phyloP scores from a whole-genome alignment of 2,329 filamentous ascomycete genomes.

The Monosporascus sp. region DNA sequence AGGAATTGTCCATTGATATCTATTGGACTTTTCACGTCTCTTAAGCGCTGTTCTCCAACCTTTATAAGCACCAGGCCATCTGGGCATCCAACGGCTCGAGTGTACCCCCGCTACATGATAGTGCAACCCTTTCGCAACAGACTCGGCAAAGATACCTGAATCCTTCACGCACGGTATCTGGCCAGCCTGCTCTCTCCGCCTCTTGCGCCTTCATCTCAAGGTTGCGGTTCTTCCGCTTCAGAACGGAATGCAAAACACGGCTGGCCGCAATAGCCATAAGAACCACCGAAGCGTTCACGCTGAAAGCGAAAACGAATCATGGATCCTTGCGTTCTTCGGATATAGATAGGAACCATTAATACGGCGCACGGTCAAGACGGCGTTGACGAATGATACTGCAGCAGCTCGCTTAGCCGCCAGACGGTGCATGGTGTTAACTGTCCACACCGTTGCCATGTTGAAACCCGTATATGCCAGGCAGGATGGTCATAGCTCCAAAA shows the following conservation, averaged over 20 bases:
- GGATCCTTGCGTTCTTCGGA: constrained; percentile 15
- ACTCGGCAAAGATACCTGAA: constrained; percentile 10
- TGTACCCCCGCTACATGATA: too few relatives aligned
- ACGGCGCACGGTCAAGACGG: constrained; percentile 14
- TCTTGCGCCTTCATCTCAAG: constrained; percentile 13
- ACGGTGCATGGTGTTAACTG: constrained; percentile 16
- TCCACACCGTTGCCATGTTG: constrained; percentile 20
- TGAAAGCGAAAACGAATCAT: constrained; percentile 19
- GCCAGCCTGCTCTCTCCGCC: constrained; percentile 5
- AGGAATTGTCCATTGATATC: too few relatives aligned
- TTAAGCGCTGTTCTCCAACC: neutral
- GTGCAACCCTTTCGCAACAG: neutral
- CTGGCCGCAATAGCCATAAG: constrained; percentile 15
- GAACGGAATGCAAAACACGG: constrained; percentile 13
- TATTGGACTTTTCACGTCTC: neutral
- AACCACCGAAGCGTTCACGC: constrained; percentile 20
- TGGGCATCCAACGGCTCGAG: too few relatives aligned
- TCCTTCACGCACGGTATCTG: constrained; percentile 4
- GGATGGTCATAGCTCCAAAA: constrained; percentile 14
- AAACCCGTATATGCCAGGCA: constrained; percentile 18
- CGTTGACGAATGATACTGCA: constrained; percentile 18
- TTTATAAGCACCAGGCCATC: neutral
- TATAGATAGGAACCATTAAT: constrained; percentile 23
- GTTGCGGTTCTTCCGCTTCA: constrained; percentile 17
- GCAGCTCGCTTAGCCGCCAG: constrained; percentile 14